Percentiles rank a stretch among this genome's conserved stretches.
Conservation (phyloP, 2,329 filamentous ascomycete species). For the Davidsoniella neocaledoniae region DNA sequence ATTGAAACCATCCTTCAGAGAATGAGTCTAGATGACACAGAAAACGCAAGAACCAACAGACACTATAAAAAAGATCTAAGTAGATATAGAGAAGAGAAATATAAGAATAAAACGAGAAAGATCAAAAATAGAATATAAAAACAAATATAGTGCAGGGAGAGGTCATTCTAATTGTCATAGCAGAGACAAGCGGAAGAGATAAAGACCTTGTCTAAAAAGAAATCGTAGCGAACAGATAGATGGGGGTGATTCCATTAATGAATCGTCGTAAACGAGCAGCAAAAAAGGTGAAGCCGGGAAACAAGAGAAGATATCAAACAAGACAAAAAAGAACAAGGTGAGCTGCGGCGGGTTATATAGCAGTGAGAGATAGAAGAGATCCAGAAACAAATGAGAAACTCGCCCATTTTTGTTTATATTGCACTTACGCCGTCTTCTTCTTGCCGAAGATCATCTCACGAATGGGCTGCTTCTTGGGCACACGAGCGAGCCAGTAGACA, state of each 20-base stretch:
- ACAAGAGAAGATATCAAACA: constrained; percentile 1
- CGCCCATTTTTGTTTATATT: not conserved
- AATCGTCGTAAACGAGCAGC: not conserved
- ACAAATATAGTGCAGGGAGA: not conserved
- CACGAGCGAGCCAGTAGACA: constrained; percentile 37
- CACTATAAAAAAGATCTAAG: not conserved
- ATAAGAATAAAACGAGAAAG: not conserved
- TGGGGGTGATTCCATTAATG: not conserved
- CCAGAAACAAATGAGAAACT: not conserved
- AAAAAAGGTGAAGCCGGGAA: not conserved
- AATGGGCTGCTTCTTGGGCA: constrained; percentile 24
- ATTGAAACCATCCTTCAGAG: not conserved
- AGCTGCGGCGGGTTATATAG: not conserved
- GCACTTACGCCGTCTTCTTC: constrained; percentile 19
- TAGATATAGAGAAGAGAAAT: not conserved
- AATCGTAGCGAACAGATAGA: not conserved
- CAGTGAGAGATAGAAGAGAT: not conserved
- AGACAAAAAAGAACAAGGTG: constrained; percentile 4
- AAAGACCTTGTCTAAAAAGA: not conserved
- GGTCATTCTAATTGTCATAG: not conserved
- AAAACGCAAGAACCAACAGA: not conserved
- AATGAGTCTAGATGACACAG: not conserved
- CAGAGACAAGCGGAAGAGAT: not conserved
- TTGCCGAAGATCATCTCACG: constrained; percentile 15
- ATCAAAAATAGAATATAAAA: not conserved